Conservation (phyloP, 2,329 filamentous ascomycete genomes). For the Diaporthe humulicola region DNA sequence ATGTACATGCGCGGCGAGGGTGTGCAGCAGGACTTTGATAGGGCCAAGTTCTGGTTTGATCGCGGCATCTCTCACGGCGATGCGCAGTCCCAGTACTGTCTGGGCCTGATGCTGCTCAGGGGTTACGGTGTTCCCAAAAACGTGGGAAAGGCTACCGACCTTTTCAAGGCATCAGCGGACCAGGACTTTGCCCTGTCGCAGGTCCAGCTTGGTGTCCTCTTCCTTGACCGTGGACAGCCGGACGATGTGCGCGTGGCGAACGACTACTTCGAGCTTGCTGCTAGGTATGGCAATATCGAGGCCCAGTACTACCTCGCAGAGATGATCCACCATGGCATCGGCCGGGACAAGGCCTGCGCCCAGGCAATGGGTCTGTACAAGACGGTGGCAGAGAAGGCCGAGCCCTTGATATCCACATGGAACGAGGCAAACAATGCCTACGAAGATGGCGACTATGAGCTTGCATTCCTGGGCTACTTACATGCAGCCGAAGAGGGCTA, state of each 20-base stretch:
- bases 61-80: conserved; percentile 83
- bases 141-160: conserved; percentile 77
- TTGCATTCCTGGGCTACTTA: conserved; percentile 84
- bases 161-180: conserved; percentile 84
- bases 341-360: conserved; percentile 82
- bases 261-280: conserved; percentile 89
- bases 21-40: conserved; percentile 81
- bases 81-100: conserved; percentile 84
- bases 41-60: conserved; percentile 86
- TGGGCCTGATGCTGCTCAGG: conserved; percentile 86
- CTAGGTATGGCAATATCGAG: conserved; percentile 86
- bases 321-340: conserved; percentile 84
- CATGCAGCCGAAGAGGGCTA: conserved; percentile 95
- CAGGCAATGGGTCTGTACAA: conserved; percentile 88
- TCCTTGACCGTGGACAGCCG: conserved; percentile 82
- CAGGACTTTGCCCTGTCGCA: conserved; percentile 86
- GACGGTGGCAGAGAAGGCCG: conserved; percentile 79
- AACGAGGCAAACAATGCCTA: conserved; percentile 87
- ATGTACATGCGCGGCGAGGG: conserved; percentile 94
- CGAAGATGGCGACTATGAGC: conserved; percentile 81
- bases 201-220: conserved; percentile 85
- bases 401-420: conserved; percentile 82
- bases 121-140: conserved; percentile 80
- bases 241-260: conserved; percentile 82
- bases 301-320: conserved; percentile 94